Percentiles rank a stretch among this genome's conserved stretches.
Conservation (phyloP, 345 rosid species). For the Chamaenerion angustifolium region DNA sequence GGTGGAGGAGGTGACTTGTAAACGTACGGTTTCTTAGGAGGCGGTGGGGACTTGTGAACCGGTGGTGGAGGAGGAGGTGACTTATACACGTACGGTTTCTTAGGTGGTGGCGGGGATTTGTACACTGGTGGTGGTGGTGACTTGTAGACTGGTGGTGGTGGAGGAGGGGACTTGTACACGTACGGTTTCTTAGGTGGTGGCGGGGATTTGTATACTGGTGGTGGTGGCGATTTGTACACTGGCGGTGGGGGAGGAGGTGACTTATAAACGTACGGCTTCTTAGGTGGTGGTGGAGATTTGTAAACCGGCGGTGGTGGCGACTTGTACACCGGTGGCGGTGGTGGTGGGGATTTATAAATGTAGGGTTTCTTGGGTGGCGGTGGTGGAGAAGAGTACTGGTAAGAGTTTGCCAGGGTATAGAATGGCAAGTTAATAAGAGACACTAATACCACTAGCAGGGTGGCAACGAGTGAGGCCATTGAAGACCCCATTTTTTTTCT, state of each 20-base stretch:
- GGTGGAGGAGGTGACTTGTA: slow-evolving; percentile 4
- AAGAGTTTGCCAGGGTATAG: slow-evolving; percentile 25
- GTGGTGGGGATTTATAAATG: slow-evolving; percentile 12
- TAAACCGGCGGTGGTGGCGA: not conserved
- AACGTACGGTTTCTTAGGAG: not conserved
- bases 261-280: not conserved
- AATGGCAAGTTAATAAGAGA: slow-evolving; percentile 35
- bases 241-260: not conserved
- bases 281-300: slow-evolving; percentile 5
- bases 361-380: slow-evolving; percentile 11
- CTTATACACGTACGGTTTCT: not conserved
- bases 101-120: not conserved
- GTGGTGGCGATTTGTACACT: slow-evolving; percentile 1
- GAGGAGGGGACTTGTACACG: not conserved
- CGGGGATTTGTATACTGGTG: slow-evolving; percentile 3
- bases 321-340: slow-evolving; percentile 7
- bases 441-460: slow-evolving; percentile 29
- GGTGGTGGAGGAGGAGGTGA: slow-evolving; percentile 3
- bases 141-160: not conserved
- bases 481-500: slow-evolving; percentile 28
- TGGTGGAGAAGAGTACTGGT: slow-evolving; percentile 25
- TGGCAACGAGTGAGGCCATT: slow-evolving; percentile 35
- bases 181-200: slow-evolving; percentile 7
- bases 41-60: not conserved
- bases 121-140: not conserved